Conservation (phyloP, 2,329 filamentous ascomycete species). For the Neoascochyta sp. region DNA sequence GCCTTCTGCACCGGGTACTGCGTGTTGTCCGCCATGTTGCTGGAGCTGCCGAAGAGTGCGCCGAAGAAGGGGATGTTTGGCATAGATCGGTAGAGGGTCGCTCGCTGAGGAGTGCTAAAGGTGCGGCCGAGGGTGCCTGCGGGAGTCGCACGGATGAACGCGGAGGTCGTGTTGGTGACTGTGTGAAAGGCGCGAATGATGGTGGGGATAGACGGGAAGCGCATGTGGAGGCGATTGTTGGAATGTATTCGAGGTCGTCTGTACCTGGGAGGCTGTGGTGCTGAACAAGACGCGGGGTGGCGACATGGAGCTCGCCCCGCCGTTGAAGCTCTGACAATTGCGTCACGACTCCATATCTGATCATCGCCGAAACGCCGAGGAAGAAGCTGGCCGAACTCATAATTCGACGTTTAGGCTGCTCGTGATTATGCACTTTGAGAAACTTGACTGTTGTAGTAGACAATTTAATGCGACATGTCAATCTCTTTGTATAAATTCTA, state of each 20-base stretch:
- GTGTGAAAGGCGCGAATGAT: constrained; percentile 48
- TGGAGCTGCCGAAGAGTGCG: constrained; percentile 65
- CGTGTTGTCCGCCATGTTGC: constrained; percentile 52
- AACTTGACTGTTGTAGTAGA: no score
- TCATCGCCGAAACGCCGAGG: no score
- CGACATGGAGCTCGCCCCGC: no score
- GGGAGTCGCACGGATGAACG: constrained; percentile 29
- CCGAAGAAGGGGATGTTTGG: constrained; percentile 74
- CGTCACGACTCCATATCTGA: no score
- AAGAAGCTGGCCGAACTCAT: no score
- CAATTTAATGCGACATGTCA: no score
- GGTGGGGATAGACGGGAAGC: constrained; percentile 47
- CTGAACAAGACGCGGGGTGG: no score
- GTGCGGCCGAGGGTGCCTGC: constrained; percentile 37
- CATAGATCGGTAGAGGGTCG: constrained; percentile 53
- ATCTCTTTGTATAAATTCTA: no score
- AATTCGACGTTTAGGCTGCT: no score
- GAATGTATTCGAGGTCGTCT: constrained; percentile 4
- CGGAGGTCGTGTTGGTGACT: constrained; percentile 45
- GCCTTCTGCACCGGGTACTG: constrained; percentile 76
- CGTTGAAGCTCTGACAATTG: no score
- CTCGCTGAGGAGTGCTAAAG: constrained; percentile 25
- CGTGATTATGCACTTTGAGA: no score
- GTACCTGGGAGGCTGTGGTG: no score
- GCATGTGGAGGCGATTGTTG: constrained; percentile 42